Evolutionary conservation across 176 grass and related monocot genomes (phyloP).

Genomic region (Musa acuminata): DNA sequence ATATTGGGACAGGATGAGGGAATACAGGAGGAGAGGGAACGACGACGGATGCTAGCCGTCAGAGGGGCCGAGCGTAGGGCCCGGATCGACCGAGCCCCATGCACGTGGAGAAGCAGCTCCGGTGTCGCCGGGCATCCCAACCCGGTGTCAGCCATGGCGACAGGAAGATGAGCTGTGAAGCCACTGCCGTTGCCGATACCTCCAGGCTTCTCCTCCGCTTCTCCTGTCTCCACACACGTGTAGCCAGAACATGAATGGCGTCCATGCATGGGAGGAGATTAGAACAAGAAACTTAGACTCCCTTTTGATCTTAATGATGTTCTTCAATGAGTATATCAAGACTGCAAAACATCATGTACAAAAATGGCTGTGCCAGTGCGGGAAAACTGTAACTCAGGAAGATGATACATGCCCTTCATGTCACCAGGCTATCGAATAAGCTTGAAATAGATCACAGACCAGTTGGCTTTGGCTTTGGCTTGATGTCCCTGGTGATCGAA

Average conservation of each 20-base stretch:
- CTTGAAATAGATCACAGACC: no score
- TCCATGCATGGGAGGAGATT: not conserved
- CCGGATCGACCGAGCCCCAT: not conserved
- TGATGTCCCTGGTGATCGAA: no score
- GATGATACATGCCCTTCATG: no score
- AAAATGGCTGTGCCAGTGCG: no score
- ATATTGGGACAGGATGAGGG: not conserved
- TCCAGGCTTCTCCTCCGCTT: no score
- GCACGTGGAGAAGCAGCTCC: not conserved
- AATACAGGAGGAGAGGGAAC: not conserved
- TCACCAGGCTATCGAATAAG: no score
- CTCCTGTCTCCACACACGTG: not conserved
- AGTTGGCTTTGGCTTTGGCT: no score
- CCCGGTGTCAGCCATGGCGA: constrained; percentile 3
- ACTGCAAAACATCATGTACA: no score
- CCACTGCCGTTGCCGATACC: not conserved
- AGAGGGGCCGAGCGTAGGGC: not conserved
- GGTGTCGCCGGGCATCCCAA: constrained; percentile 11
- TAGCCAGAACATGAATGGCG: not conserved
- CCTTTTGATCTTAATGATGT: no score
- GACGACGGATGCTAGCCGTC: not conserved
- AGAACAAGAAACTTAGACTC: no score
- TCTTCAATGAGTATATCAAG: no score
- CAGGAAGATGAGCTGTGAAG: not conserved
- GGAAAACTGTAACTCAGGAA: no score